A percentile compares a stretch with the other conserved stretches of the same genome.
Conservation (phyloP, 371 early-diverging fungal genomes). For the Apophysomyces sp. region DNA sequence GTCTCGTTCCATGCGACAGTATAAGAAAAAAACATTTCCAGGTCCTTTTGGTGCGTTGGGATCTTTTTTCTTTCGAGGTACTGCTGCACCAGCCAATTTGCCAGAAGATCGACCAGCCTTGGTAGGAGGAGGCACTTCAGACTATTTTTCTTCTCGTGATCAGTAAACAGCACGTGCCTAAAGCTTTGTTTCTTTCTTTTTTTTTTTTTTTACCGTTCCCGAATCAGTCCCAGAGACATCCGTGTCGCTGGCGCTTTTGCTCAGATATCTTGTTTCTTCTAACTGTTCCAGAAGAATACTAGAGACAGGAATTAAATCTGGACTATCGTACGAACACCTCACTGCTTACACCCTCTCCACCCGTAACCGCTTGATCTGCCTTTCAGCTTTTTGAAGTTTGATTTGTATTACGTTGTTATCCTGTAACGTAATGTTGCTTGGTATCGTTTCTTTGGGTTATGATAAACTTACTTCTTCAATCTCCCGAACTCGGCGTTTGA, state of each 20-base stretch:
- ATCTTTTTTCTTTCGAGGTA: conserved; percentile 43
- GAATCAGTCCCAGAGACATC: conserved; percentile 47
- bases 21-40: conserved; percentile 63
- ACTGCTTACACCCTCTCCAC: conserved; percentile 44
- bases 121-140: conserved; percentile 8
- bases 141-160: conserved; percentile 18
- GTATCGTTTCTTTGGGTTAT: not conserved
- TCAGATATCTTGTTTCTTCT: conserved; percentile 8
- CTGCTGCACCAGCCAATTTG: conserved; percentile 1
- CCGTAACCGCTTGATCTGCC: conserved; percentile 46
- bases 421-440: no score
- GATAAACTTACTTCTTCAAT: conserved; percentile 55
- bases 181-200: conserved; percentile 26
- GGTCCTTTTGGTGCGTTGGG: conserved; percentile 66
- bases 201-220: conserved; percentile 47
- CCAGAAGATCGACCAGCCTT: conserved; percentile 13
- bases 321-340: not conserved
- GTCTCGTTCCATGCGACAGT: conserved; percentile 53
- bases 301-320: not conserved
- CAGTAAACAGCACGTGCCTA: conserved; percentile 5
- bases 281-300: conserved; percentile 30
- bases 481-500: conserved; percentile 59
- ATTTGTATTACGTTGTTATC: conserved; percentile 30
- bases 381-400: conserved; percentile 30
- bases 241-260: conserved; percentile 16